Conservation (phyloP, 179 eudicot species). For the Carnegiea gigantea region DNA sequence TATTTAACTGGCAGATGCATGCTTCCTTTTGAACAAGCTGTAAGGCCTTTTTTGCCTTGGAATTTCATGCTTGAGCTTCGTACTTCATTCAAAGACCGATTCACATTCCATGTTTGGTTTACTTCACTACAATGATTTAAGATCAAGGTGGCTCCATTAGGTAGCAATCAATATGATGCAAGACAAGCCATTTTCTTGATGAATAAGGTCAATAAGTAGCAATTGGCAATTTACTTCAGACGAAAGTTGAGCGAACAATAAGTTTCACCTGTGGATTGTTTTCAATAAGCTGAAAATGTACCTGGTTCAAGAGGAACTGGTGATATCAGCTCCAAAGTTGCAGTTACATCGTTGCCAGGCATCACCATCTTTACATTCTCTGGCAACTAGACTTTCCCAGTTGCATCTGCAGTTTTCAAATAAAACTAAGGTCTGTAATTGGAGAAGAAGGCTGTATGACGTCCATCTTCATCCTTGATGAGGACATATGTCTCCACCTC, state of each 20-base stretch:
- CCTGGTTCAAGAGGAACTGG: slow-evolving; percentile 90
- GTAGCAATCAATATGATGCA: too few relatives aligned
- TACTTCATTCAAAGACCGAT: too few relatives aligned
- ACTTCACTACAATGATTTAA: too few relatives aligned
- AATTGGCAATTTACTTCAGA: too few relatives aligned
- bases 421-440: slow-evolving; percentile 89
- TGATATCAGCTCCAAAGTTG: slow-evolving; percentile 74
- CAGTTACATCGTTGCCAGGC: slow-evolving; percentile 98
- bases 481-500: slow-evolving; percentile 93
- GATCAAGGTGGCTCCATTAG: too few relatives aligned
- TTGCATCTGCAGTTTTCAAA: slow-evolving; percentile 86
- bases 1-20: too few relatives aligned
- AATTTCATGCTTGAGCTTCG: too few relatives aligned
- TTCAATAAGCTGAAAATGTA: slow-evolving; percentile 27
- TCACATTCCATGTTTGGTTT: too few relatives aligned
- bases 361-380: slow-evolving; percentile 91
- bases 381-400: slow-evolving; percentile 85
- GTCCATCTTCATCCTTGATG: slow-evolving; percentile 97
- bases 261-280: background rate
- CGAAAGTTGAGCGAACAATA: background rate
- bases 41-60: too few relatives aligned
- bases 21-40: too few relatives aligned
- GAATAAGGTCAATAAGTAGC: too few relatives aligned
- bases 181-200: too few relatives aligned
- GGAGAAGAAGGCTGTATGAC: slow-evolving; percentile 84